These are phyloP conservation scores for Cordyceps pruinosa DNA, from an alignment of 2,329 filamentous ascomycete species.

Conservation along the genomic window DNA sequence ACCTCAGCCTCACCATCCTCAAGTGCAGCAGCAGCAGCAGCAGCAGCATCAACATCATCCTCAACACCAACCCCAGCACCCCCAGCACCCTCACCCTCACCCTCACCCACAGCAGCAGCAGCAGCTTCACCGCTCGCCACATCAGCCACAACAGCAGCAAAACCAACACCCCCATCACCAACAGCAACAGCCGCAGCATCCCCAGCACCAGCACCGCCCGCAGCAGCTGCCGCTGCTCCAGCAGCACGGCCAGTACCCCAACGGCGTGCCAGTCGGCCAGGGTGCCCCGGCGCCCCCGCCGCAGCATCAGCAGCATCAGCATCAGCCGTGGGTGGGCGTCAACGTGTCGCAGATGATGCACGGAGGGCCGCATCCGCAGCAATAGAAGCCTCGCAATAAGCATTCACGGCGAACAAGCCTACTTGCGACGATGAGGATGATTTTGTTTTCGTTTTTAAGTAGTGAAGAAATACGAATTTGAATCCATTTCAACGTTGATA, in stretches of 20 bases:
- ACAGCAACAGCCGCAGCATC: conserved; percentile 22
- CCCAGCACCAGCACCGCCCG: conserved; percentile 22
- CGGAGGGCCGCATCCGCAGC: conserved; percentile 6
- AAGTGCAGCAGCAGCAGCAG: conserved; percentile 18
- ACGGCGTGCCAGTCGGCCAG: conserved; percentile 6
- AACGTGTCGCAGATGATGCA: conserved; percentile 19
- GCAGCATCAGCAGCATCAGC: conserved; percentile 11
- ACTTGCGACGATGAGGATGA: no score
- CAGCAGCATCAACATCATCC: conserved; percentile 20
- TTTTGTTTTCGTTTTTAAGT: no score
- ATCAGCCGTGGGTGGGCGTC: conserved; percentile 18
- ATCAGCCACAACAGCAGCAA: conserved; percentile 14
- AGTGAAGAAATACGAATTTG: no score
- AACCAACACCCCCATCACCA: conserved; percentile 24
- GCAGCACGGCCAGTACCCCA: conserved; percentile 10
- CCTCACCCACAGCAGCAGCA: conserved; percentile 19
- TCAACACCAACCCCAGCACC: conserved; percentile 20
- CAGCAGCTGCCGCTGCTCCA: conserved; percentile 16
- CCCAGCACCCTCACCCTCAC: neutral
- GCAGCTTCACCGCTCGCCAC: conserved; percentile 16
- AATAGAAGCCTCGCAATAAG: neutral
- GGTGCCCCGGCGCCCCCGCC: neutral
- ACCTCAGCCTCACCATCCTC: conserved; percentile 21
- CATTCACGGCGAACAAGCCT: no score
- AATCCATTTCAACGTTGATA: no score